Conservation (phyloP, 2,329 filamentous ascomycete genomes). For the Diaporthe batatas region DNA sequence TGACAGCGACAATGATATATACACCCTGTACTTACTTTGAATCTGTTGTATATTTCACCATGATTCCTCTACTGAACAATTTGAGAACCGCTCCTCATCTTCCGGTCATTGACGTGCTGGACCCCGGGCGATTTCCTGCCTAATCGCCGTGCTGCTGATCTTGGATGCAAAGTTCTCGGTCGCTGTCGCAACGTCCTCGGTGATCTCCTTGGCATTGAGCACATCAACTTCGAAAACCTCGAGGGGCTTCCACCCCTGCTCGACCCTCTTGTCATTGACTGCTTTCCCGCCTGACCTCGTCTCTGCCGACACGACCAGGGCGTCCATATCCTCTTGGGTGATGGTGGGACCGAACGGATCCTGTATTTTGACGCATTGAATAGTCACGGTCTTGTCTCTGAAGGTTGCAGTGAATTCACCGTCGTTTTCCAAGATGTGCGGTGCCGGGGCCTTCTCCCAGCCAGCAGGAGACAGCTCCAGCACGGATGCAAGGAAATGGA, state of each 20-base stretch:
- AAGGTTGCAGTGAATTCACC: slow-evolving; percentile 69
- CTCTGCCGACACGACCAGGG: slow-evolving; percentile 88
- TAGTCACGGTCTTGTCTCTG: slow-evolving; percentile 69
- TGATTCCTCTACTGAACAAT: slow-evolving; percentile 11
- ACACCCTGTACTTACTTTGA: slow-evolving; percentile 23
- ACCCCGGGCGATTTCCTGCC: slow-evolving; percentile 61
- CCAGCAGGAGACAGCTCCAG: slow-evolving; percentile 59
- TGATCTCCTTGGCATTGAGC: slow-evolving; percentile 75
- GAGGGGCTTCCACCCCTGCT: slow-evolving; percentile 81
- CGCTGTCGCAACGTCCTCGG: slow-evolving; percentile 56
- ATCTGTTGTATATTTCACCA: slow-evolving; percentile 17
- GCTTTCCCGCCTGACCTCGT: slow-evolving; percentile 85
- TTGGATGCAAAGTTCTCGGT: slow-evolving; percentile 80
- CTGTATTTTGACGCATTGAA: slow-evolving; percentile 87
- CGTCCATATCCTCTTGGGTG: slow-evolving; percentile 81
- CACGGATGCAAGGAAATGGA: slow-evolving; percentile 79
- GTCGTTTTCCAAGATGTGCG: slow-evolving; percentile 52
- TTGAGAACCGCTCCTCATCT: background rate
- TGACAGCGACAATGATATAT: background rate
- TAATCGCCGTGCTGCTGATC: slow-evolving; percentile 91
- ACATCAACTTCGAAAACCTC: slow-evolving; percentile 92
- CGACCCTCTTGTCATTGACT: slow-evolving; percentile 85
- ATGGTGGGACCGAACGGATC: slow-evolving; percentile 94
- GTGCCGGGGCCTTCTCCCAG: slow-evolving; percentile 58
- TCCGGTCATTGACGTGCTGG: slow-evolving; percentile 23